Conservation (phyloP, 2,329 filamentous ascomycete genomes). For the Penicillium sclerotigenum region DNA sequence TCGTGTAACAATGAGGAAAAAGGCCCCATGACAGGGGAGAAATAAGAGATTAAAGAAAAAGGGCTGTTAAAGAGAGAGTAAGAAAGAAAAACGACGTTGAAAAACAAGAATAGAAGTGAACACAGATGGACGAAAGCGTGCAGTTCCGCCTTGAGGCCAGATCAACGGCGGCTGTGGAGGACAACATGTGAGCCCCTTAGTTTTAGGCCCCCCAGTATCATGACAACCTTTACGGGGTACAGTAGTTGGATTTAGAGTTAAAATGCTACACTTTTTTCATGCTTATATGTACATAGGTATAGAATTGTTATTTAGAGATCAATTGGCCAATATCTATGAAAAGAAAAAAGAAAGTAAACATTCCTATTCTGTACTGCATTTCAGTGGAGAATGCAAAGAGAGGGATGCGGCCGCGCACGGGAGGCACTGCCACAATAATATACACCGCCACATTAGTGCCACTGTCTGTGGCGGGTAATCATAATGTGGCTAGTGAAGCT, state of each 20-base stretch:
- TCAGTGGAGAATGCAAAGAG: background rate
- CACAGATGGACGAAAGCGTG: conserved; percentile 32
- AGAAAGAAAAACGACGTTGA: conserved; percentile 20
- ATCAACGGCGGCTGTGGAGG: conserved; percentile 28
- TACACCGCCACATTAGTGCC: background rate
- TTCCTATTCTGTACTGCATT: background rate
- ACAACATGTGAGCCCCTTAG: conserved; percentile 21
- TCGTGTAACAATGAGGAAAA: conserved; percentile 33
- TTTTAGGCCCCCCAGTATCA: conserved; percentile 12
- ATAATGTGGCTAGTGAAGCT: conserved; percentile 1
- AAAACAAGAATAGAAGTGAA: conserved; percentile 26
- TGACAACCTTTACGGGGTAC: background rate
- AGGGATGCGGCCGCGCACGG: conserved; percentile 3
- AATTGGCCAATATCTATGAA: background rate
- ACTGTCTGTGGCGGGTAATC: background rate
- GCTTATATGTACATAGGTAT: background rate
- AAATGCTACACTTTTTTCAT: background rate
- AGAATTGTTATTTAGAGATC: background rate
- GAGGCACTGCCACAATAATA: background rate
- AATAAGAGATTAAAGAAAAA: conserved; percentile 19
- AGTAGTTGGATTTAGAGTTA: background rate
- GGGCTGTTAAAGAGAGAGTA: conserved; percentile 16
- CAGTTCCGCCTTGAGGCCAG: conserved; percentile 34
- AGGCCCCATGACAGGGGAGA: conserved; percentile 37
- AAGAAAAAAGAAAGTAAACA: conserved; percentile 3